These are phyloP conservation scores for Fagopyrum tataricum DNA, from an alignment of 148 eudicot genomes.

Conservation along the genomic window DNA sequence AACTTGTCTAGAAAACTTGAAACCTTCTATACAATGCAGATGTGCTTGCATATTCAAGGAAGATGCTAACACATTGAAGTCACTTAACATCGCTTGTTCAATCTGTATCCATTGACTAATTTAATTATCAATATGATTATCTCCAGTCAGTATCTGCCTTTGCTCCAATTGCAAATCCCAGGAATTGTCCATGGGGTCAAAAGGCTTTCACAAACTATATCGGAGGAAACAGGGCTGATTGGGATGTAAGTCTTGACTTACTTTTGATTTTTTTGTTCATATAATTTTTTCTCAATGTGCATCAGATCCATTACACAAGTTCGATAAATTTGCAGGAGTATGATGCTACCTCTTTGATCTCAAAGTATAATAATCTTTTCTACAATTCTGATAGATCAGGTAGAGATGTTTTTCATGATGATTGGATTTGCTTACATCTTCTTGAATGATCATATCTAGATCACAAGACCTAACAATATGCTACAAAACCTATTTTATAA, in stretches of 20 bases:
- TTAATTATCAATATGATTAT: background rate
- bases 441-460: background rate
- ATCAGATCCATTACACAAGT: background rate
- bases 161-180: slow-evolving; percentile 76
- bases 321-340: slow-evolving; percentile 59
- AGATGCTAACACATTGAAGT: background rate
- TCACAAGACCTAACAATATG: background rate
- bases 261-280: background rate
- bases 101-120: background rate
- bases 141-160: slow-evolving; percentile 93
- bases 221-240: slow-evolving; percentile 70
- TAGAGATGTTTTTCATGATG: slow-evolving; percentile 11
- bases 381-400: slow-evolving; percentile 94
- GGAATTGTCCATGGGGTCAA: slow-evolving; percentile 97
- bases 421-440: background rate
- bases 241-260: slow-evolving; percentile 56
- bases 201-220: slow-evolving; percentile 93
- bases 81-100: background rate
- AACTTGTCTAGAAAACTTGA: background rate
- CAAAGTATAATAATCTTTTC: slow-evolving; percentile 60
- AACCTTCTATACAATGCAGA: background rate
- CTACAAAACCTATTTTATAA: background rate
- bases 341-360: slow-evolving; percentile 80
- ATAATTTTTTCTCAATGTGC: background rate
- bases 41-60: background rate